Evolutionary conservation across 305 asterid genomes (phyloP).

Genomic region (Andrographis paniculata): DNA sequence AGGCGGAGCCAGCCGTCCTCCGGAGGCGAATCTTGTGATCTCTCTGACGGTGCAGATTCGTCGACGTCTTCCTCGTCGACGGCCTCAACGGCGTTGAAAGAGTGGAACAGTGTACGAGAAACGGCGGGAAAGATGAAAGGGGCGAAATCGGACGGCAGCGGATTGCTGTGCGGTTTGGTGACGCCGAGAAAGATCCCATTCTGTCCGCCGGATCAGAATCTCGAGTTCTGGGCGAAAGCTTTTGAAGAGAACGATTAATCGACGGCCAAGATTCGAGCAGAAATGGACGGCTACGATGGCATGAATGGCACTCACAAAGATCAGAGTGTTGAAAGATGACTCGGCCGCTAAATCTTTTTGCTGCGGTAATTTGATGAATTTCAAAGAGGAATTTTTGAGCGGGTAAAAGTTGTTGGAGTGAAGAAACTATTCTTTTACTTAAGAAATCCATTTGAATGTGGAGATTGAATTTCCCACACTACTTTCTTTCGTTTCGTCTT

Average conservation of each 20-base stretch:
- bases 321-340: too few relatives aligned
- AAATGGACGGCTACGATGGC: slow-evolving; percentile 25
- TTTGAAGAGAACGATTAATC: slow-evolving; percentile 29
- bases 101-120: slow-evolving; percentile 44
- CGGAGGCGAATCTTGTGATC: slow-evolving; percentile 58
- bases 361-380: background rate
- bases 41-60: slow-evolving; percentile 65
- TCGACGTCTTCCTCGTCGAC: slow-evolving; percentile 61
- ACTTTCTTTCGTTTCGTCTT: too few relatives aligned
- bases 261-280: slow-evolving; percentile 19
- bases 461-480: background rate
- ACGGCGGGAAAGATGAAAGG: slow-evolving; percentile 51
- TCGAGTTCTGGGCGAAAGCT: slow-evolving; percentile 38
- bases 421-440: background rate
- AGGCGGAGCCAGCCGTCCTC: slow-evolving; percentile 51
- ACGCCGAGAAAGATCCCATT: slow-evolving; percentile 48
- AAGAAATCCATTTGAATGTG: background rate
- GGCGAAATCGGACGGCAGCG: slow-evolving; percentile 38
- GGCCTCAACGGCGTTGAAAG: slow-evolving; percentile 52
- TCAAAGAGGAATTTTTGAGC: background rate
- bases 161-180: slow-evolving; percentile 66
- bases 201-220: slow-evolving; percentile 55
- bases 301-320: too few relatives aligned
- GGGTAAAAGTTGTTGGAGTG: background rate
- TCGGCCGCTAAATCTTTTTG: too few relatives aligned